These are phyloP conservation scores for Boletus sp. DNA, from an alignment of 768 basidiomycete genomes.

Conservation along the genomic window DNA sequence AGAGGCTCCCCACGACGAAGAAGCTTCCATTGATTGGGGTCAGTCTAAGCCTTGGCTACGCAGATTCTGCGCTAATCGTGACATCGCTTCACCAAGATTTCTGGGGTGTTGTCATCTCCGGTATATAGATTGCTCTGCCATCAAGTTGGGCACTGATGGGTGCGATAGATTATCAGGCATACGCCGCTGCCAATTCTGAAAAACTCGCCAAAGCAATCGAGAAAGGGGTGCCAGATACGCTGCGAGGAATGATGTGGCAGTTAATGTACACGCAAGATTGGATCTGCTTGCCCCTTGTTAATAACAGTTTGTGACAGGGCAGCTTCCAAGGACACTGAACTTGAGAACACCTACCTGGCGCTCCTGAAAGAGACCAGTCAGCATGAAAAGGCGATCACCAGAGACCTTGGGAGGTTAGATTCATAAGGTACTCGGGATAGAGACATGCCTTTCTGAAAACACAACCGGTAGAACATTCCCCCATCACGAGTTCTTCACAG, in stretches of 20 bases:
- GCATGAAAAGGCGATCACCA: constrained; percentile 91
- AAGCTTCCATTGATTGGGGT: constrained; percentile 75
- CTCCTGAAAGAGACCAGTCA: constrained; percentile 79
- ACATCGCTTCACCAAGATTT: constrained; percentile 54
- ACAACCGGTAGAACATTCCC: constrained; percentile 76
- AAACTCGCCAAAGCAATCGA: constrained; percentile 88
- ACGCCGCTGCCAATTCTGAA: constrained; percentile 75
- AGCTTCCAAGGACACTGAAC: constrained; percentile 85
- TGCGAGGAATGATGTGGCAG: constrained; percentile 96
- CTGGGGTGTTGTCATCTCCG: constrained; percentile 93
- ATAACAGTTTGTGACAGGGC: constrained; percentile 51
- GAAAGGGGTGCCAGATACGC: constrained; percentile 79
- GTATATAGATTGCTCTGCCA: constrained; percentile 35
- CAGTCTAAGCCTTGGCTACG: constrained; percentile 17
- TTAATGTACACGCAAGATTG: constrained; percentile 59
- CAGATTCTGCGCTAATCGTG: constrained; percentile 2
- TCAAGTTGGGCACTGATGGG: constrained; percentile 5
- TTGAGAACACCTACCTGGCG: constrained; percentile 79
- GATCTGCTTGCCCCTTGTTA: constrained; percentile 6
- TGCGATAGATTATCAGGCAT: constrained; percentile 75
- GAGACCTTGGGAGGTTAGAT: constrained; percentile 80
- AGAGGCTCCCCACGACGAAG: constrained; percentile 36
- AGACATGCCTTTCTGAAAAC: constrained; percentile 11
- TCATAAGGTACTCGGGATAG: not conserved
- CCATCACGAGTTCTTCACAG: constrained; percentile 92